Base-by-base conservation (phyloP, 495 filamentous ascomycete species). In the Annulohypoxylon stygium region DNA sequence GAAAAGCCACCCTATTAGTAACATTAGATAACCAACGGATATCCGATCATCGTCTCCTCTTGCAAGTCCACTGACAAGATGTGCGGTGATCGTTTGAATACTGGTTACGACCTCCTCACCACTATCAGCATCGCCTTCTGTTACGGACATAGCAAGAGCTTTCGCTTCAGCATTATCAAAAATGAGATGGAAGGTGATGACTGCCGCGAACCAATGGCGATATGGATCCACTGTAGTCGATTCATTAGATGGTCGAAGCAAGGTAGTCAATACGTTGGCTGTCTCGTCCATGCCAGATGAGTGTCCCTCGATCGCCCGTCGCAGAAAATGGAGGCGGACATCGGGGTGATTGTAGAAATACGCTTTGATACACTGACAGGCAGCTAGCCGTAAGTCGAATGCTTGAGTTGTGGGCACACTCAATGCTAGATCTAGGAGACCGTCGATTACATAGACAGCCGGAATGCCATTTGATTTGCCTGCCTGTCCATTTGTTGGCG, bases 61-160 rank as follows among this genome's bases (percentile, higher is more conserved):
- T 77, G 92, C 91, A 66, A 94, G 82, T 16, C 87, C 91, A 67
- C 87, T 89, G 37, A 97, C 89, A 6, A 99, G 85, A 70, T 97
- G 94, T 4, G 90, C 90, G 12, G 93, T 88, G 55, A 98, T 88
- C 1, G 89, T 87, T 79, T 99, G 96, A 62, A 99, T 93, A 78
- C 92, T 95, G 7, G 95, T 98, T 58, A 99, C 90, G 4, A 97
- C 95, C 78, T 99, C 96, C 83, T 99, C 96, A 10, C 97, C 96
- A 70, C 84, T 92, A 45, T 93, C 92, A 25, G 93, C 92, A 79
- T 98, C 92, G 12, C 97, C 97, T 80, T 98, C 95, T 2, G 89
- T 90, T 37, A 99, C 91, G 54, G 85, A 85, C 87, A 94, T 94
- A 20, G 94, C 91, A 25, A 92, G 83, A 16, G 85, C 85, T 76